Evolutionary conservation across 1,284 basidiomycete genomes (phyloP).

Genomic region (Ceratobasidium sp.): DNA sequence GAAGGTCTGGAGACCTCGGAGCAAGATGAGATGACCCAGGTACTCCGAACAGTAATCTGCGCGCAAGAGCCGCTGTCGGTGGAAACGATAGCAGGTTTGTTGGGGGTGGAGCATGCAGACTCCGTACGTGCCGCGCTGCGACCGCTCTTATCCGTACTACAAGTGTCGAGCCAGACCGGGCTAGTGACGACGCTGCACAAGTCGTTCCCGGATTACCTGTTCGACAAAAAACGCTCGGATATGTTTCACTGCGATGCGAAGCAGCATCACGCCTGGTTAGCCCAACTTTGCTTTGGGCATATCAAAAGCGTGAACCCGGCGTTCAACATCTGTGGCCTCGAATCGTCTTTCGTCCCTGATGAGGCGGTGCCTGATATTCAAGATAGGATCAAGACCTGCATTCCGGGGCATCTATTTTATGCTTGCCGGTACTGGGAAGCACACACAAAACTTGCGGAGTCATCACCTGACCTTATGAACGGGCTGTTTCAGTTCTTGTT

Average conservation of each 20-base stretch:
- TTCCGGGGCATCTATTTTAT: background rate
- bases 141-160: no score
- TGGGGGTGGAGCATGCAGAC: no score
- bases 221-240: background rate
- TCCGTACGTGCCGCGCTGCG: no score
- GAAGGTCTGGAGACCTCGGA: no score
- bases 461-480: background rate
- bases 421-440: background rate
- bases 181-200: background rate
- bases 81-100: no score
- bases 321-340: background rate
- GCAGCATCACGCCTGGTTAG: background rate
- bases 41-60: no score
- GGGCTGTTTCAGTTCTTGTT: background rate
- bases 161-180: no score
- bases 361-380: background rate
- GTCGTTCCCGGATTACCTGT: background rate
- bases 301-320: background rate
- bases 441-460: background rate
- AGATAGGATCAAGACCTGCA: background rate
- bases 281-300: background rate
- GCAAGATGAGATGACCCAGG: no score
- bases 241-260: background rate
- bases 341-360: background rate
- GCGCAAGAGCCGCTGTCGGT: no score